Base-by-base conservation (phyloP, 1,284 basidiomycete genomes). In the Dichomitus squalens region DNA sequence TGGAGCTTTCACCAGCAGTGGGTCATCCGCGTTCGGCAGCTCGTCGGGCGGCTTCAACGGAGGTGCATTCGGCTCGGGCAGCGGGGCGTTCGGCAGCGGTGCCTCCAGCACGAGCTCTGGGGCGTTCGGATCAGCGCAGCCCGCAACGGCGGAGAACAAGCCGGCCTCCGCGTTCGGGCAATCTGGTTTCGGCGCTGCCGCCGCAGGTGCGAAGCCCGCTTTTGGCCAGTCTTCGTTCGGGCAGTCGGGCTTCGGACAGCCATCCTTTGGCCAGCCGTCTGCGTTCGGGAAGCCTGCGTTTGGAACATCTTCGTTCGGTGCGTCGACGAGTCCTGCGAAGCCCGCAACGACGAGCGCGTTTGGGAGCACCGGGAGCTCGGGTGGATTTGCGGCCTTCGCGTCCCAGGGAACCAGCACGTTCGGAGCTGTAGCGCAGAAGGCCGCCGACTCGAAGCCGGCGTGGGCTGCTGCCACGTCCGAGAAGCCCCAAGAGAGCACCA, bases 1-100 rank as follows among this genome's bases (percentile, higher is more conserved):
- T 55, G 79, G 75, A 18, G 75, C 73, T 1, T 78, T 78, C 39
- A 61, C 62, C 2, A 64, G 63, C 46, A 66, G 64, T n/a, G 69
- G 68, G 4, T 14, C 64, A 31, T 61, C 64, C 3, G 52, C 60
- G 1, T 59, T 61, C 25, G 58, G 57, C n/a, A n/a, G n/a, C 4
- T 41, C 57, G 29, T 40, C 43, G 21, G 53, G 20, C n/a, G 47
- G 59, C 6, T 65, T 68, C 36, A 59, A 57, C 11, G 40, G 49
- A 29, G 46, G 53, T 23, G 43, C 58, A n/a, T 65, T 61, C 55
- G 23, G 58, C 25, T 34, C 55, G 8, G 38, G 57, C 14, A 50
- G 36, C 34, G 53, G 53, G 11, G 38, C 56, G 20, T 64, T 60
- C 55, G 23, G 59, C 25, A 31, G 43, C 7, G 41, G 35, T 9